Evolutionary conservation across 2,329 filamentous ascomycete genomes (phyloP).

Genomic region (Dothideomycetes sp.): DNA sequence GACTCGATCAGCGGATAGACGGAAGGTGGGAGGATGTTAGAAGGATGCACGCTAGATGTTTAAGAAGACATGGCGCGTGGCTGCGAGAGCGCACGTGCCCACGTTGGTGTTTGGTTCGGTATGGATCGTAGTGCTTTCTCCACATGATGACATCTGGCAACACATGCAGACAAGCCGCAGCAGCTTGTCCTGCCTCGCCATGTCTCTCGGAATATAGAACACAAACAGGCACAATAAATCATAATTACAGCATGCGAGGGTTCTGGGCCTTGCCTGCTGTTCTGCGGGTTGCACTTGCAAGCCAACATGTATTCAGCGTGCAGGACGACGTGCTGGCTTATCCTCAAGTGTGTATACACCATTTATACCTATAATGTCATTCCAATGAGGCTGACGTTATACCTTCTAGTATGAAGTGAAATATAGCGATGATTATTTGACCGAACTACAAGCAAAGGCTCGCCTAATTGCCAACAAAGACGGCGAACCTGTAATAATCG

Average conservation of each 20-base stretch:
- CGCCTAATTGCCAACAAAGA: constrained; percentile 31
- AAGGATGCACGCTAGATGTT: neutral
- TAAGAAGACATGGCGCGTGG: neutral
- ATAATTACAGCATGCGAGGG: constrained; percentile 28
- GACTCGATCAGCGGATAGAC: too few species aligned
- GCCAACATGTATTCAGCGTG: constrained; percentile 62
- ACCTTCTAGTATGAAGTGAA: constrained; percentile 65
- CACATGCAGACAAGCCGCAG: too few species aligned
- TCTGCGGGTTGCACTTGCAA: constrained; percentile 38
- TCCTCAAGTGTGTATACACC: constrained; percentile 55
- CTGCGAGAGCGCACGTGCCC: too few species aligned
- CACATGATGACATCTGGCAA: neutral
- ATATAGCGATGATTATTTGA: constrained; percentile 62
- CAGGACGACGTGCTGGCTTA: constrained; percentile 80
- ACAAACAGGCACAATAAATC: too few species aligned
- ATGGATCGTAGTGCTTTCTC: neutral
- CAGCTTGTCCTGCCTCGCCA: too few species aligned
- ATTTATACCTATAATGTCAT: neutral
- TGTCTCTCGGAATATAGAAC: too few species aligned
- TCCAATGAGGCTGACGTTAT: neutral
- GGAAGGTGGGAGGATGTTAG: neutral
- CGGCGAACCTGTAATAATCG: too few species aligned
- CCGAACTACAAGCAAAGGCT: constrained; percentile 56
- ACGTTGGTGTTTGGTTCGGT: neutral
- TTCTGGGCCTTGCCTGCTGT: constrained; percentile 38